Percentiles rank a stretch among this genome's conserved stretches.
These are phyloP conservation scores for Botrytis cinerea DNA, from an alignment of 2,329 filamentous ascomycete genomes.

Conservation along the genomic window DNA sequence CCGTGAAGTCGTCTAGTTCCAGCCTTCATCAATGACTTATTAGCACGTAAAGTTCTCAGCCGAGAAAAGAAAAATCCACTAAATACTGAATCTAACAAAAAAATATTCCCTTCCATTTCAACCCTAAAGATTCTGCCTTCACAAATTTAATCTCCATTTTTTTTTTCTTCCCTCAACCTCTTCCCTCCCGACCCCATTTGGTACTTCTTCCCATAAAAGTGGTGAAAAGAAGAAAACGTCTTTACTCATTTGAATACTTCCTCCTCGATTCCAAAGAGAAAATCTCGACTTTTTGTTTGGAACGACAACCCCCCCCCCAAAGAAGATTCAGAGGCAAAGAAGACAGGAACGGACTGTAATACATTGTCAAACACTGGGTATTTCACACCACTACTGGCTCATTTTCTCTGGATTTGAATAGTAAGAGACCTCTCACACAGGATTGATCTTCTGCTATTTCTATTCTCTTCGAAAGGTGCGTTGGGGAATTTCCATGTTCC, in stretches of 20 bases:
- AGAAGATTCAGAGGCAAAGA: not conserved
- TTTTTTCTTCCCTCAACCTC: constrained; percentile 10
- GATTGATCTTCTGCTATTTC: not conserved
- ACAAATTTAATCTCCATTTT: constrained; percentile 1
- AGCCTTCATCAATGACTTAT: not conserved
- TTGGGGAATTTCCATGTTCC: constrained; percentile 4
- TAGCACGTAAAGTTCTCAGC: constrained; percentile 10
- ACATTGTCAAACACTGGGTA: constrained; percentile 11
- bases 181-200: not conserved
- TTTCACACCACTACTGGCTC: constrained; percentile 4
- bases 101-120: constrained; percentile 10
- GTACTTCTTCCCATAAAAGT: not conserved
- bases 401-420: not conserved
- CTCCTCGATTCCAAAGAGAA: not conserved
- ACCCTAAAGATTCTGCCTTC: constrained; percentile 12
- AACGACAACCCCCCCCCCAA: not conserved
- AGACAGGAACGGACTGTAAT: not conserved
- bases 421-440: not conserved
- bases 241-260: constrained; percentile 6
- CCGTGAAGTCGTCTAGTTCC: not conserved
- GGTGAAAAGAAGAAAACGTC: not conserved
- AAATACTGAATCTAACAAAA: constrained; percentile 21
- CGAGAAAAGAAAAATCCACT: constrained; percentile 25
- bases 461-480: constrained; percentile 20
- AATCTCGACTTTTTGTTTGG: not conserved